Conservation (phyloP, 2,329 filamentous ascomycete genomes). For the Neurospora sp. region DNA sequence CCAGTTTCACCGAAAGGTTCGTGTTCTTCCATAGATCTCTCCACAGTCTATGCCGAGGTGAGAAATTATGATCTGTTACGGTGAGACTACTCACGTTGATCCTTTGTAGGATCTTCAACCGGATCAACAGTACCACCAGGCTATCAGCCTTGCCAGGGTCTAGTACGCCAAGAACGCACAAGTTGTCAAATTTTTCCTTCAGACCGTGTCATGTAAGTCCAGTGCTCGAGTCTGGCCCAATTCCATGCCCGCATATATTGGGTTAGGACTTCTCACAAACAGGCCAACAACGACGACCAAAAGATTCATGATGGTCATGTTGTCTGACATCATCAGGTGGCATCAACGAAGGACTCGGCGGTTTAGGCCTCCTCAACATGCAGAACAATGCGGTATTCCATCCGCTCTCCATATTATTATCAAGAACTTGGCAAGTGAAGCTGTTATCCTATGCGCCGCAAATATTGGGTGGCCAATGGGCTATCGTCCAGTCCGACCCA, state of each 20-base stretch:
- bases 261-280: background rate
- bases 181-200: background rate
- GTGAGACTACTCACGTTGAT: background rate
- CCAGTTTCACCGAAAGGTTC: background rate
- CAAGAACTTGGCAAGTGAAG: background rate
- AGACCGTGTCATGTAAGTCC: background rate
- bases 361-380: background rate
- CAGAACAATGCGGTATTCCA: background rate
- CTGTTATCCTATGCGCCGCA: background rate
- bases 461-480: background rate
- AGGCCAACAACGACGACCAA: background rate
- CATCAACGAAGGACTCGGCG: background rate
- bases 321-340: background rate
- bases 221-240: background rate
- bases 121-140: background rate
- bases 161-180: background rate
- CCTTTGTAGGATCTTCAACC: background rate
- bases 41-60: background rate
- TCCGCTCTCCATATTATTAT: background rate
- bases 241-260: background rate
- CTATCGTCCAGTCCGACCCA: background rate
- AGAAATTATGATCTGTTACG: background rate
- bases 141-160: background rate
- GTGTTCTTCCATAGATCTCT: background rate
- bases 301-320: background rate